A percentile compares a stretch with the other conserved stretches of the same genome.
These are phyloP conservation scores for Fonsecaea monophora DNA, from an alignment of 2,329 filamentous ascomycete species.

Conservation along the genomic window DNA sequence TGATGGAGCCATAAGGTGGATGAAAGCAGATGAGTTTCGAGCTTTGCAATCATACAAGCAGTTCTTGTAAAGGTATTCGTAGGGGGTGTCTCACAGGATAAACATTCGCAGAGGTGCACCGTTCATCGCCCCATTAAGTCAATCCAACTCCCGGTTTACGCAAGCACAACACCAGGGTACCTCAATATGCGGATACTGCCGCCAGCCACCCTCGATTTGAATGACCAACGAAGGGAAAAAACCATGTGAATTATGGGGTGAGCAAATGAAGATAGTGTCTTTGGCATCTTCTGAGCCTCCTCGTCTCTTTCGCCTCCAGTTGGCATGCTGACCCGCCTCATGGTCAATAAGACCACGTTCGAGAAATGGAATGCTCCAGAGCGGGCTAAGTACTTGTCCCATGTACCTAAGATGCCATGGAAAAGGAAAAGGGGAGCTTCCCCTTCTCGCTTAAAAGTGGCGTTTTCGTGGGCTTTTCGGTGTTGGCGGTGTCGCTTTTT, in stretches of 20 bases:
- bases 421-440: neutral
- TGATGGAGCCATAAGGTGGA: neutral
- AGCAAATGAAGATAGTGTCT: too few species aligned
- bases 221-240: neutral
- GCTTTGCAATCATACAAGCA: neutral
- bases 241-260: neutral
- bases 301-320: neutral
- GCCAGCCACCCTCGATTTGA: too few species aligned
- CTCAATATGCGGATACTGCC: neutral
- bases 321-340: neutral
- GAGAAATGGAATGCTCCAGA: constrained; percentile 2
- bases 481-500: neutral
- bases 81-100: neutral
- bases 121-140: neutral
- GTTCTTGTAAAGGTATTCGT: neutral
- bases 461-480: neutral
- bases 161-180: neutral
- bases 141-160: neutral
- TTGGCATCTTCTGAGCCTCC: neutral
- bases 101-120: neutral
- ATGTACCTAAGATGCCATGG: too few species aligned
- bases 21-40: neutral
- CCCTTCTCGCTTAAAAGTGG: constrained; percentile 3
- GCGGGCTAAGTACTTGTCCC: neutral
- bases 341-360: neutral